phyloP scores from a whole-genome alignment of 192 early-diverging fungal genomes.

The Backusella morwellensis region DNA sequence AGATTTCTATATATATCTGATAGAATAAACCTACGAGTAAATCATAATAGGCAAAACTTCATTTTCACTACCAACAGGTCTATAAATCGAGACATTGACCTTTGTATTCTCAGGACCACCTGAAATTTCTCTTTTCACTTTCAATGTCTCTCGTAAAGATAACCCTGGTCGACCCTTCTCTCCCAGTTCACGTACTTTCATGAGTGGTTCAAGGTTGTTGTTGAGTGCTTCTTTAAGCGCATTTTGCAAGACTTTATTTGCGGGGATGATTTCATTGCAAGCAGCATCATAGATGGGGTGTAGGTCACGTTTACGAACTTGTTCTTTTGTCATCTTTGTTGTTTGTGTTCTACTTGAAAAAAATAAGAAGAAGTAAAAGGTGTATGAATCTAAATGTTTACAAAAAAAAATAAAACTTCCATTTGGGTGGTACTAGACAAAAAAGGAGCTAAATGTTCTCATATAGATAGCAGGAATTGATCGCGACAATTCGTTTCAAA shows the following conservation, averaged over 20 bases:
- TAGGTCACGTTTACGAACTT: too few relatives aligned
- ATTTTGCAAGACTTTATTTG: too few relatives aligned
- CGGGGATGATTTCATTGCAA: too few relatives aligned
- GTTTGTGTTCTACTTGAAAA: too few relatives aligned
- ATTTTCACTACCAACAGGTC: not conserved
- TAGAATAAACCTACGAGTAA: not conserved
- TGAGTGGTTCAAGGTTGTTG: not conserved
- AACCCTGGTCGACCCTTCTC: not conserved
- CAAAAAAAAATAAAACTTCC: not conserved
- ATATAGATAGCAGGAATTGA: too few relatives aligned
- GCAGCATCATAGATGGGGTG: too few relatives aligned
- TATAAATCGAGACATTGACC: not conserved
- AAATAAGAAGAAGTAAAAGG: too few relatives aligned
- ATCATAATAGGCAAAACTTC: not conserved
- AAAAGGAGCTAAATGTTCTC: not conserved
- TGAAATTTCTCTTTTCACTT: not conserved
- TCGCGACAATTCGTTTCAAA: too few relatives aligned
- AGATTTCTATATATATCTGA: not conserved
- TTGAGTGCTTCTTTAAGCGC: too few relatives aligned
- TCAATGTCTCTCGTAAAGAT: too few relatives aligned
- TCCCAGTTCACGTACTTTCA: not conserved
- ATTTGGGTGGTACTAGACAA: not conserved
- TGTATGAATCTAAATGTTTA: not conserved
- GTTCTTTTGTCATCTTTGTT: too few relatives aligned
- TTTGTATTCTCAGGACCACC: not conserved